These are phyloP conservation scores for Codiaeum variegatum DNA, from an alignment of 441 rosid genomes.

Conservation along the genomic window DNA sequence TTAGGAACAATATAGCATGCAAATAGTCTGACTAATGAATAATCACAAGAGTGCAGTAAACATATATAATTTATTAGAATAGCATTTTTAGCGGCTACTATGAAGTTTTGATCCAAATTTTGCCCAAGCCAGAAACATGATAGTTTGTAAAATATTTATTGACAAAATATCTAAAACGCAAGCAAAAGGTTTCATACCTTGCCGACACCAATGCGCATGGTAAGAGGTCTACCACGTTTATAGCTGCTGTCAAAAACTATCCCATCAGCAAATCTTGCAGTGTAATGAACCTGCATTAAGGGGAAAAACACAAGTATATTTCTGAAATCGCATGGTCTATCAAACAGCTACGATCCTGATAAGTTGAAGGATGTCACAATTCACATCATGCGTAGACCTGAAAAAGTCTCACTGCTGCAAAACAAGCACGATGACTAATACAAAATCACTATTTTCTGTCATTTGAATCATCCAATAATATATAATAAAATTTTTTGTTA, in stretches of 20 bases:
- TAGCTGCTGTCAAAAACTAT: constrained; percentile 87
- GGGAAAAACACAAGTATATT: neutral
- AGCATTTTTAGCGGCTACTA: neutral
- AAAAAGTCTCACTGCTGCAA: neutral
- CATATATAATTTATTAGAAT: neutral
- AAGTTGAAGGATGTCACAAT: neutral
- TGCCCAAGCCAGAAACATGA: neutral
- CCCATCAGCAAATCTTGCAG: constrained; percentile 90
- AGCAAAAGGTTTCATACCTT: constrained; percentile 40
- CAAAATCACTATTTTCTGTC: too few relatives aligned
- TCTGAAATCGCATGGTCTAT: neutral
- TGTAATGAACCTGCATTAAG: constrained; percentile 64
- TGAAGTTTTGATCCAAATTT: neutral
- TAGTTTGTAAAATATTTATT: neutral
- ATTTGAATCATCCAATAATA: too few relatives aligned
- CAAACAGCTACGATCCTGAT: neutral
- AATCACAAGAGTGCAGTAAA: neutral
- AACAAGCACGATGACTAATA: neutral
- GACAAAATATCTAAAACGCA: neutral
- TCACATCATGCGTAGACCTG: neutral
- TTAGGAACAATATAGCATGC: neutral
- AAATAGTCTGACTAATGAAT: neutral
- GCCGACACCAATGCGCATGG: constrained; percentile 88
- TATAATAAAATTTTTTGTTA: too few relatives aligned
- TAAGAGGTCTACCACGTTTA: constrained; percentile 83